Percentiles rank a stretch among this genome's conserved stretches.
These are phyloP conservation scores for Verticillium longisporum DNA, from an alignment of 2,329 filamentous ascomycete genomes.

Conservation along the genomic window DNA sequence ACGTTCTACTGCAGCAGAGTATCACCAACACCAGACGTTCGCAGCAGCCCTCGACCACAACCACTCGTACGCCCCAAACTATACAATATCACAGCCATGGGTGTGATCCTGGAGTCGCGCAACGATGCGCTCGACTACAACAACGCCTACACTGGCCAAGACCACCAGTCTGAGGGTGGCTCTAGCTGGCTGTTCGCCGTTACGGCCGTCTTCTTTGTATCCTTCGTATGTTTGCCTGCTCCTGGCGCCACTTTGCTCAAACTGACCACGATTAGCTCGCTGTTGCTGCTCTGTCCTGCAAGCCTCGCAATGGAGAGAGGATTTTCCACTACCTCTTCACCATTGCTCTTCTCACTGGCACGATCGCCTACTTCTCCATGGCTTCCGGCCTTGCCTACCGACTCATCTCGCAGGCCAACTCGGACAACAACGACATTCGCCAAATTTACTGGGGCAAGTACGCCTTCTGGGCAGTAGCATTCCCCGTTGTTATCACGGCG, in stretches of 20 bases:
- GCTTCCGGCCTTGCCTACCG: constrained; percentile 43
- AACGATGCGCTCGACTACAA: constrained; percentile 43
- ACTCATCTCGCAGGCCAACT: constrained; percentile 28
- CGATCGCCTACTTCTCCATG: constrained; percentile 44
- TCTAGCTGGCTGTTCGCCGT: constrained; percentile 51
- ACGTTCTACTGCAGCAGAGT: background rate
- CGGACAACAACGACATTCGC: constrained; percentile 23
- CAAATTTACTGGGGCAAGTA: constrained; percentile 52
- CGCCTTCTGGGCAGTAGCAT: constrained; percentile 42
- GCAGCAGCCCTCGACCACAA: background rate
- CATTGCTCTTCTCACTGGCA: constrained; percentile 39
- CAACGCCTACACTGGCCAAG: constrained; percentile 30
- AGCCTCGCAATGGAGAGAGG: constrained; percentile 37
- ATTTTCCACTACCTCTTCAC: constrained; percentile 52
- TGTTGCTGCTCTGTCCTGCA: constrained; percentile 31
- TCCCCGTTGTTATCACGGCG: background rate
- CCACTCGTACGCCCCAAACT: background rate
- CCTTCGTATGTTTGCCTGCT: constrained; percentile 30
- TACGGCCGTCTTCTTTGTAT: constrained; percentile 38
- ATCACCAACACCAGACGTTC: background rate
- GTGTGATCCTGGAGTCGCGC: constrained; percentile 19
- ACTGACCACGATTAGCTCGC: constrained; percentile 23
- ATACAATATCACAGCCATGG: constrained; percentile 18
- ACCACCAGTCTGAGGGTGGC: constrained; percentile 34
- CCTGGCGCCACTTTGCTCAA: background rate